Percentiles rank a stretch among this genome's conserved stretches.
Conservation (phyloP, 352 stramenopile species). For the Plasmopara muralis region DNA sequence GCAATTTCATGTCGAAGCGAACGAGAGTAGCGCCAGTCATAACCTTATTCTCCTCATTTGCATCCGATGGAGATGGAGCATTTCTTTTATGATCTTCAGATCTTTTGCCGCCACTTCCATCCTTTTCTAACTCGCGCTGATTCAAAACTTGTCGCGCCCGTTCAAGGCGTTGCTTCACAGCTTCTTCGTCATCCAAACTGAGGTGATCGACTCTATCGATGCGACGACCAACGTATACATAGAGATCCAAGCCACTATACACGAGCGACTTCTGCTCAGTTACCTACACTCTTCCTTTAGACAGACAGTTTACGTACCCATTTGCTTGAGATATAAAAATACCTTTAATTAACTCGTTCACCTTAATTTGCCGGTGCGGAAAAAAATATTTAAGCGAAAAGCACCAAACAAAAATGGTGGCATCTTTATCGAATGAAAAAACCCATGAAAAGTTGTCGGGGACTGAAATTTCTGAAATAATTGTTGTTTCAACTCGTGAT, state of each 20-base stretch:
- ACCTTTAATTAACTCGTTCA: conserved; percentile 32
- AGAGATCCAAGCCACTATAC: conserved; percentile 22
- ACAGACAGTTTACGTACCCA: conserved; percentile 10
- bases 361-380: conserved; percentile 38
- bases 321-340: conserved; percentile 21
- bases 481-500: conserved; percentile 12
- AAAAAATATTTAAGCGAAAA: conserved; percentile 49
- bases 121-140: conserved; percentile 11
- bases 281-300: background rate
- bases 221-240: conserved; percentile 23
- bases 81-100: background rate
- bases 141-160: conserved; percentile 20
- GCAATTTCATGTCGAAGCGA: conserved; percentile 35
- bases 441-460: conserved; percentile 46
- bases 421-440: conserved; percentile 41
- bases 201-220: conserved; percentile 33
- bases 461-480: conserved; percentile 5
- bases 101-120: conserved; percentile 1
- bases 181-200: conserved; percentile 20
- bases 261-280: conserved; percentile 6
- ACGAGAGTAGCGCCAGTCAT: conserved; percentile 17
- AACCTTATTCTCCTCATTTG: conserved; percentile 7
- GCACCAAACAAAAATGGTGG: conserved; percentile 44
- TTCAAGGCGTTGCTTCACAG: conserved; percentile 17
- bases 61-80: background rate